A percentile compares a stretch with the other conserved stretches of the same genome.
phyloP scores from a whole-genome alignment of 1,284 basidiomycete genomes.

The Cutaneotrichosporon dermatis region DNA sequence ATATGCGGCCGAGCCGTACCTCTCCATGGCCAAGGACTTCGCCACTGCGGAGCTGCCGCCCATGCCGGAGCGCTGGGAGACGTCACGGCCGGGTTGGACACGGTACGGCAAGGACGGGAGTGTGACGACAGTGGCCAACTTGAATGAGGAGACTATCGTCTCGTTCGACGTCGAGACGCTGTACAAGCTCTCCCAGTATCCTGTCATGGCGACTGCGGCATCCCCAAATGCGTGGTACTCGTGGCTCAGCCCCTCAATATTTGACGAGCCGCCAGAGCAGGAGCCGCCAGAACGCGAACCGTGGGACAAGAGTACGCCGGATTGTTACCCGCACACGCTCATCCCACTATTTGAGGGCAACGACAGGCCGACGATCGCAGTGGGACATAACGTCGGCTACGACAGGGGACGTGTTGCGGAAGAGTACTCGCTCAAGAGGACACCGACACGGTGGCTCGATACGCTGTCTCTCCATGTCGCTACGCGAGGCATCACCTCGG shows the following conservation, averaged over 20 bases:
- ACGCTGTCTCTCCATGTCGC: slow-evolving; percentile 95
- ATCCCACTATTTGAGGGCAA: slow-evolving; percentile 36
- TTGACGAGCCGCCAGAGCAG: slow-evolving; percentile 51
- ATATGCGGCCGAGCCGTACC: slow-evolving; percentile 73
- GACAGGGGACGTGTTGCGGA: slow-evolving; percentile 79
- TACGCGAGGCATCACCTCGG: slow-evolving; percentile 88
- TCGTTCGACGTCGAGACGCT: slow-evolving; percentile 94
- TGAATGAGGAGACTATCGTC: slow-evolving; percentile 64
- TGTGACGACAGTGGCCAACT: slow-evolving; percentile 33
- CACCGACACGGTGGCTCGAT: slow-evolving; percentile 80
- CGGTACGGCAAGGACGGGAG: slow-evolving; percentile 57
- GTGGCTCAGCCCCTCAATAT: slow-evolving; percentile 92
- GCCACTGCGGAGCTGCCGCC: slow-evolving; percentile 59
- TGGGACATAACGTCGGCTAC: slow-evolving; percentile 95
- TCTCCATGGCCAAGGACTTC: slow-evolving; percentile 66
- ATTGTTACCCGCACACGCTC: slow-evolving; percentile 32
- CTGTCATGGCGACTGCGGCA: slow-evolving; percentile 86
- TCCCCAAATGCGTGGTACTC: slow-evolving; percentile 84
- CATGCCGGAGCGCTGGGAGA: slow-evolving; percentile 63
- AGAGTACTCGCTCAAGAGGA: slow-evolving; percentile 72
- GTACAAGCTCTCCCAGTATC: slow-evolving; percentile 72
- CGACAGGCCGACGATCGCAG: slow-evolving; percentile 60
- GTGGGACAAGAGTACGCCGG: slow-evolving; percentile 30
- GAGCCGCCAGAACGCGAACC: slow-evolving; percentile 8
- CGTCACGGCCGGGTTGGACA: slow-evolving; percentile 78